Evolutionary conservation across 441 rosid genomes (phyloP).

Genomic region (Geranium incanum): DNA sequence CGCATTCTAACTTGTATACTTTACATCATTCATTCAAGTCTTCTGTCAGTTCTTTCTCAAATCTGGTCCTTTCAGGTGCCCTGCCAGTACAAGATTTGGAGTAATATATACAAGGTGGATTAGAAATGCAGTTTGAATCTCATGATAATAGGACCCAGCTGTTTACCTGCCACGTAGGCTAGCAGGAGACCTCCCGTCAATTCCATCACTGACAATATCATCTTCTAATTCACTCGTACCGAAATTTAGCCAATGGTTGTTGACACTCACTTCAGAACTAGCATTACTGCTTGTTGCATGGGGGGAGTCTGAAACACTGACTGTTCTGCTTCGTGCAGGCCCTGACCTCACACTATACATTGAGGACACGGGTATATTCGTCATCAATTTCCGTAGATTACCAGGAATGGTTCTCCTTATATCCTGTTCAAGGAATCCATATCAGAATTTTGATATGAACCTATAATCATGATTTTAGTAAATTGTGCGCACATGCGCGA

Average conservation of each 20-base stretch:
- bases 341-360: conserved; percentile 3
- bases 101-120: no score
- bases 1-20: no score
- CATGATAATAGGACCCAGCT: no score
- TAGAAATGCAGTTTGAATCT: no score
- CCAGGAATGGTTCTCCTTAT: background rate
- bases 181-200: conserved; percentile 52
- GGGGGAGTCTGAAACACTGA: background rate
- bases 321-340: background rate
- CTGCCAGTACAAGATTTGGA: no score
- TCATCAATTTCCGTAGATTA: background rate
- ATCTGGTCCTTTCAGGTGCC: conserved; percentile 20
- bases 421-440: background rate
- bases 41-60: no score
- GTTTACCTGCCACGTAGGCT: conserved; percentile 47
- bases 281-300: background rate
- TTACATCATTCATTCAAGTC: no score
- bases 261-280: background rate
- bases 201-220: conserved; percentile 35
- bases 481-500: no score
- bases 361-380: background rate
- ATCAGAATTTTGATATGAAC: background rate
- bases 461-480: no score
- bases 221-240: background rate
- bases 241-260: background rate